Evolutionary conservation across 345 rosid genomes (phyloP).

Genomic region (Chamaenerion angustifolium): DNA sequence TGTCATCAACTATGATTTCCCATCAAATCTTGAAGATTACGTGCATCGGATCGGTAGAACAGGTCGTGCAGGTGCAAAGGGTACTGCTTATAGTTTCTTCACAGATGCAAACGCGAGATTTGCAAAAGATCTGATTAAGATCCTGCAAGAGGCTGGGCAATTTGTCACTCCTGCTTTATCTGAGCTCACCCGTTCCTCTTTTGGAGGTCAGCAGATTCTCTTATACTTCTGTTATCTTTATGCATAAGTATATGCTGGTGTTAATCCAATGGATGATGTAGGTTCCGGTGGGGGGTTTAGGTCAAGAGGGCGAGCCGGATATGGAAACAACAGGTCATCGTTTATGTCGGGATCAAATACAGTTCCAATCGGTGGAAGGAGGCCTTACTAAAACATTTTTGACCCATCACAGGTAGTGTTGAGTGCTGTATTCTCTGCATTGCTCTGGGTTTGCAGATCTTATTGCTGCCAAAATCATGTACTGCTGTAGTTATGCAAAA

Average conservation of each 20-base stretch:
- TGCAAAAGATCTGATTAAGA: conserved; percentile 77
- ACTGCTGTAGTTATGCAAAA: too few species aligned
- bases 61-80: conserved; percentile 96
- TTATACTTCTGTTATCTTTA: not conserved
- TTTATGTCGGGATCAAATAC: conserved; percentile 61
- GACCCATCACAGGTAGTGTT: too few species aligned
- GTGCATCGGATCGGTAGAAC: conserved; percentile 96
- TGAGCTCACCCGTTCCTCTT: conserved; percentile 35
- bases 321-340: conserved; percentile 31
- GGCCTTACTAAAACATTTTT: conserved; percentile 31
- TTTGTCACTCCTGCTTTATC: conserved; percentile 56
- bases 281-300: conserved; percentile 62
- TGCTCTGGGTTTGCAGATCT: too few species aligned
- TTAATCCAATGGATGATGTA: not conserved
- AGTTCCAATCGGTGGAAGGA: conserved; percentile 54
- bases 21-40: conserved; percentile 81
- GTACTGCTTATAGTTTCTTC: conserved; percentile 76
- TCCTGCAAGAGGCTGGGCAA: conserved; percentile 86
- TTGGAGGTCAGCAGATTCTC: conserved; percentile 33
- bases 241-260: too few species aligned
- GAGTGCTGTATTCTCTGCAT: not conserved
- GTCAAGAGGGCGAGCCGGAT: conserved; percentile 68
- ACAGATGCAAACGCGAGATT: conserved; percentile 73
- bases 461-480: too few species aligned
- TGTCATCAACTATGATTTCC: conserved; percentile 95